These are phyloP conservation scores for Aureobasidium sp. DNA, from an alignment of 2,329 filamentous ascomycete genomes.

Conservation along the genomic window DNA sequence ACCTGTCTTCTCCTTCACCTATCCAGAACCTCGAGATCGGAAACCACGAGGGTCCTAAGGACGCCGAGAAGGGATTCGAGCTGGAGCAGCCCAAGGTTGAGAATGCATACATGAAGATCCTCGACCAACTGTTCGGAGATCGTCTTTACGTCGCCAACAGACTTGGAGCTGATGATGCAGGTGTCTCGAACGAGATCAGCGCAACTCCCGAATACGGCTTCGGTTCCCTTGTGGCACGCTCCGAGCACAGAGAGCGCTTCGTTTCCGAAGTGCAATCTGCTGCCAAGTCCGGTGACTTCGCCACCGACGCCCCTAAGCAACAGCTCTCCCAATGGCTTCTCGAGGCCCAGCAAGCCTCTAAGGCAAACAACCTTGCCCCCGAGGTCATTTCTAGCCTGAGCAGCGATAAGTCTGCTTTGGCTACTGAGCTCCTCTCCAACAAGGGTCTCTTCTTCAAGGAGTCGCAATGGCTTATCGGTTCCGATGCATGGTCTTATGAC, in stretches of 20 bases:
- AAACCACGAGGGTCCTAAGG: constrained; percentile 48
- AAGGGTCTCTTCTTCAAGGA: constrained; percentile 87
- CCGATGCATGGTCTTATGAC: constrained; percentile 97
- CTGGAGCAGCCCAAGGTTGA: constrained; percentile 73
- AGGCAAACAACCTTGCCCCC: constrained; percentile 68
- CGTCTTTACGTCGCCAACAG: constrained; percentile 82
- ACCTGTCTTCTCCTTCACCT: constrained; percentile 68
- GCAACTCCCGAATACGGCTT: constrained; percentile 92
- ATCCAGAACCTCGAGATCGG: constrained; percentile 93
- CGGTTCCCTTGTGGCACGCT: constrained; percentile 83
- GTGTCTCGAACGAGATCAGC: constrained; percentile 68
- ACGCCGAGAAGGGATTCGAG: constrained; percentile 40
- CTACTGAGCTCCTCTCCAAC: constrained; percentile 62
- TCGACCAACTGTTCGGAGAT: constrained; percentile 82
- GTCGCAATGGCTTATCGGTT: constrained; percentile 90
- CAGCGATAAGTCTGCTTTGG: constrained; percentile 70
- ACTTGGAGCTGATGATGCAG: constrained; percentile 66
- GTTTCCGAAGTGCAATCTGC: constrained; percentile 70
- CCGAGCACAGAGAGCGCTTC: constrained; percentile 75
- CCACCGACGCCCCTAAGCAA: constrained; percentile 65
- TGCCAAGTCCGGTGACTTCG: constrained; percentile 66
- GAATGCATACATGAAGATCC: constrained; percentile 92
- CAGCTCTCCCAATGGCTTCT: constrained; percentile 81
- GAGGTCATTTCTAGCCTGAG: constrained; percentile 73
- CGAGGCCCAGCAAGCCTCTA: constrained; percentile 61